Evolutionary conservation across 345 rosid genomes (phyloP), one percentile per base, ranked within the genome.

Genomic region (Abelmoschus esculentus): DNA sequence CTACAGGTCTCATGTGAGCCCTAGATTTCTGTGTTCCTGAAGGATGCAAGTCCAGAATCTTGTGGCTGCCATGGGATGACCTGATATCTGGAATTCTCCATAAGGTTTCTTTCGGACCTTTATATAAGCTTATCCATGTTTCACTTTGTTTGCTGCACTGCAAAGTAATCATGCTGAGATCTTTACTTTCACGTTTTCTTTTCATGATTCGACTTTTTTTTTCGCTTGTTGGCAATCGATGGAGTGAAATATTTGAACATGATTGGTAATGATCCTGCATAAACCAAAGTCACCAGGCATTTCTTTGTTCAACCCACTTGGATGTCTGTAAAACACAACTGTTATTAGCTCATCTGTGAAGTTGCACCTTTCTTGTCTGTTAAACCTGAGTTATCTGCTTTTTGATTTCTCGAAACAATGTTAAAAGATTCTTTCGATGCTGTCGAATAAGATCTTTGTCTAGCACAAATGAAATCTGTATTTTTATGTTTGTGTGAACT

Each of bases 61-160:
- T 52, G 75, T 73, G 79, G 78, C 79, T 69, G 69, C 70, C 68
- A 66, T 53, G 67, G 71, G 70, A 72, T 67, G 65, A 73, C 71
- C 71, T 57, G 69, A 70, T 56, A 9, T 31, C 42, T 72, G 65
- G 72, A 56, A 54, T 52, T 44, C 74, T 56, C 54, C 74, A 46
- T 44, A 72, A 72, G 76, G 71, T 76, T 74, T 72, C 22, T 53
- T 70, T 72, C 69, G 54, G 62, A 76, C 78, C 72, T 47, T 69
- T 70, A 63, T 56, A 52, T 65, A 53, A 18, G 40, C 36, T 76
- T 73, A 49, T 69, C 77, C 73, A 8, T 59, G 34, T 60, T 61
- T 52, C 36, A 49, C 58, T 61, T 47, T 40, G 50, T 40, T 69
- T 55, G 36, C 58, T 70, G 63, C 38, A 36, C 15, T 70, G 63